Evolutionary conservation across 139 green algal genomes (phyloP).

Genomic region (Coccomyxa sp.): DNA sequence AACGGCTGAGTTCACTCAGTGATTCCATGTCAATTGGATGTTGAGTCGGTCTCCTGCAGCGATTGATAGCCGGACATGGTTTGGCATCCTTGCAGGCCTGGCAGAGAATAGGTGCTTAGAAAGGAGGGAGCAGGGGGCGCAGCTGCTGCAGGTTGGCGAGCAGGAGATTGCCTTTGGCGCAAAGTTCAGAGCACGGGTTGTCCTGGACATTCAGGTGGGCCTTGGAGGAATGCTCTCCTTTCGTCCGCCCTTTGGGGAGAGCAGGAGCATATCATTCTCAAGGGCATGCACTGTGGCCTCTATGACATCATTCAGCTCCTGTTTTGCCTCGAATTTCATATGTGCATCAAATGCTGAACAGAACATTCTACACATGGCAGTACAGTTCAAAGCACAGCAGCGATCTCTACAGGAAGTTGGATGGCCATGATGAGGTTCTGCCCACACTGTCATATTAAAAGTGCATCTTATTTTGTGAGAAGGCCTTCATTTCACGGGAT

Average conservation of each 20-base stretch:
- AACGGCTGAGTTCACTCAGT: too few relatives aligned
- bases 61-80: too few relatives aligned
- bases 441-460: too few relatives aligned
- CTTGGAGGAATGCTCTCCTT: neutral
- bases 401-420: too few relatives aligned
- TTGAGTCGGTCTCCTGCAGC: too few relatives aligned
- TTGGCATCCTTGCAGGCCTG: slow-evolving; percentile 31
- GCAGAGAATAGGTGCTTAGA: slow-evolving; percentile 69
- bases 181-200: slow-evolving; percentile 68
- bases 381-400: too few relatives aligned
- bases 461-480: too few relatives aligned
- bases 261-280: too few relatives aligned
- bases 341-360: neutral
- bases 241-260: too few relatives aligned
- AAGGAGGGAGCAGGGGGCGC: slow-evolving; percentile 12
- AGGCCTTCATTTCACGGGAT: slow-evolving; percentile 12
- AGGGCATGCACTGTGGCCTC: neutral
- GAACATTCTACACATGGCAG: neutral
- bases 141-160: slow-evolving; percentile 61
- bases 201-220: slow-evolving; percentile 67
- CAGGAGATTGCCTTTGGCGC: slow-evolving; percentile 77
- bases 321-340: neutral
- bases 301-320: neutral
- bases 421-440: too few relatives aligned
- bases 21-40: too few relatives aligned